Evolutionary conservation across 139 green algal species (phyloP), one percentile per base, ranked within the genome.

Genomic region (Picochlorum costavermella): DNA sequence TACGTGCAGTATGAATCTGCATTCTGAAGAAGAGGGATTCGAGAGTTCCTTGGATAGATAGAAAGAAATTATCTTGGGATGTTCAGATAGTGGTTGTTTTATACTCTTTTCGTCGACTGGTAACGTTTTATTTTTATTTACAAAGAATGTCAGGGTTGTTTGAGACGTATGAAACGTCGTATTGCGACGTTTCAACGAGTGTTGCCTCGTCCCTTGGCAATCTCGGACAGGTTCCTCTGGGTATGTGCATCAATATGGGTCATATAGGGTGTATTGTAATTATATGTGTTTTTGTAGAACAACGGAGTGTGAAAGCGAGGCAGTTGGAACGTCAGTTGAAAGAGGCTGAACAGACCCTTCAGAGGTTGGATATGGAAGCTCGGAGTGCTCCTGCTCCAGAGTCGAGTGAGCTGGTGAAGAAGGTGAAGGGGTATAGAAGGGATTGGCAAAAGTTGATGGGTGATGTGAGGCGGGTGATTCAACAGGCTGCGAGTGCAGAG

Each of bases 331-430:
- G 49, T 25, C 86, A 92, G 16, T 64, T 96, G 16, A 73, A 61
- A 46, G 79, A 94, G 46, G 88, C 86, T 36, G 90, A 96, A 6
- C 82, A 86, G 36, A 77, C 95, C 50, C 80, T 97, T n/a, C 88
- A 95, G 68, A 77, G 89, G 16, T 92, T 97, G 86, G 91, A 97
- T 61, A 92, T 97, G 81, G 91, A 97, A 70, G 91, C 91, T 2
- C 76, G 91, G 29, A 92, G 80, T 71, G 72, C 94, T 49, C 70
- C 86, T 2, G 66, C 80, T 5, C 79, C 87, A 16, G 66, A 81
- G 31, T 84, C 80, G 6, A 70, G 74, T 3, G 33, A 71, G 12
- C 66, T 95, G 36, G 64, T 90, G 28, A 60, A 65, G 9, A 94
- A 95, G 59, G 75, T 94, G 4, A 88, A 89, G 61, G 91, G 96